These are phyloP conservation scores for Epithemia pelagica DNA, from an alignment of 108 stramenopile genomes.

Conservation along the genomic window DNA sequence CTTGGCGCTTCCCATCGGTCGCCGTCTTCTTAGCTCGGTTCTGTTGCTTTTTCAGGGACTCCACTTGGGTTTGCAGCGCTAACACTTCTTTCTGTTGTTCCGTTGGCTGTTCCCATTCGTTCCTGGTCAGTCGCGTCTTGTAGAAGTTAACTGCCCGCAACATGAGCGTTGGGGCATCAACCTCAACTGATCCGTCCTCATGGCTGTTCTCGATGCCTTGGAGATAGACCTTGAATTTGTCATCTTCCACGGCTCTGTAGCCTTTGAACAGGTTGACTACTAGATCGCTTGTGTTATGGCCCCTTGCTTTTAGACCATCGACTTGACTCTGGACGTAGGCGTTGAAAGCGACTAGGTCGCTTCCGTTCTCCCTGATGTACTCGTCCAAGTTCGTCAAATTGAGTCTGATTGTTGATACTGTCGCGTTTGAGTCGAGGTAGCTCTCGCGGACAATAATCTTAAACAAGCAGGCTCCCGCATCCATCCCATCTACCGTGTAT, in stretches of 20 bases:
- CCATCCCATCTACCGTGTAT: too few species aligned
- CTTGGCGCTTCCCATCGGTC: not conserved
- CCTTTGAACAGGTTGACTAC: constrained; percentile 30
- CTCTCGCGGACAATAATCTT: too few species aligned
- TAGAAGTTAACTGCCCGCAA: constrained; percentile 20
- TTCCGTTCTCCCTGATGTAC: too few species aligned
- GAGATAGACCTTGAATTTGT: constrained; percentile 21
- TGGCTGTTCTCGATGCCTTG: constrained; percentile 13
- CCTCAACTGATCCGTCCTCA: constrained; percentile 13
- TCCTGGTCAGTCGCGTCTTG: constrained; percentile 5
- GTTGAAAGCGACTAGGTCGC: too few species aligned
- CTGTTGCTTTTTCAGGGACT: not conserved
- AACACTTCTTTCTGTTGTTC: constrained; percentile 19
- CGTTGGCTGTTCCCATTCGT: constrained; percentile 4
- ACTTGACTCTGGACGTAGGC: not conserved
- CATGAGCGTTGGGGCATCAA: constrained; percentile 18
- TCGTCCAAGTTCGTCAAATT: too few species aligned
- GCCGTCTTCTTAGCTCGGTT: not conserved
- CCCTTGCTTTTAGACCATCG: constrained; percentile 1
- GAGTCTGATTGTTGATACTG: too few species aligned
- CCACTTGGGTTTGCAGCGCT: constrained; percentile 21
- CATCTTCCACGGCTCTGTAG: constrained; percentile 13
- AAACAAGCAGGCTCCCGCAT: too few species aligned
- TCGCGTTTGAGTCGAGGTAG: too few species aligned
- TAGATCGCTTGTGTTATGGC: constrained; percentile 12